phyloP scores from a whole-genome alignment of 805 yeast genomes.

The Candida yuanshanica region DNA sequence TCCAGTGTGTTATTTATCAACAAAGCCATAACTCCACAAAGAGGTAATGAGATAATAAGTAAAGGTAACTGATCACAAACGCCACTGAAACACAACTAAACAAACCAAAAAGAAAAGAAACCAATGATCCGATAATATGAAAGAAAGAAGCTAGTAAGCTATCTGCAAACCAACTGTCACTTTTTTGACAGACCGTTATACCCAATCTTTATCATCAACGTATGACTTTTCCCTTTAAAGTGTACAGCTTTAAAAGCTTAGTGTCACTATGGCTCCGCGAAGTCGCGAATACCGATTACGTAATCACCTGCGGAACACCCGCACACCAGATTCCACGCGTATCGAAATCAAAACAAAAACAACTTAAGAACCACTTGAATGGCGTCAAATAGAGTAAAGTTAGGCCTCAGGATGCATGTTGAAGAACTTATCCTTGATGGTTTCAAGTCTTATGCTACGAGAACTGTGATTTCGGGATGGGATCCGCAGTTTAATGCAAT shows the following conservation, averaged over 20 bases:
- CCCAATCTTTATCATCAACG: no score
- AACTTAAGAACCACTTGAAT: background rate
- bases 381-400: background rate
- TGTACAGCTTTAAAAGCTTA: no score
- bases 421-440: constrained; percentile 96
- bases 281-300: background rate
- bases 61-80: background rate
- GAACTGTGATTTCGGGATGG: constrained; percentile 95
- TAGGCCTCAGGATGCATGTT: constrained; percentile 35
- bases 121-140: no score
- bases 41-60: background rate
- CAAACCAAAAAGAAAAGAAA: no score
- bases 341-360: constrained; percentile 8
- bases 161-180: no score
- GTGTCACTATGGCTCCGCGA: no score
- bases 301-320: constrained; percentile 1
- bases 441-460: constrained; percentile 93
- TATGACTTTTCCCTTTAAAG: no score
- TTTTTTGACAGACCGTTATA: no score
- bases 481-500: constrained; percentile 96
- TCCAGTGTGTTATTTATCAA: constrained; percentile 1
- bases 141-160: no score
- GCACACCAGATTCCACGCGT: constrained; percentile 6
- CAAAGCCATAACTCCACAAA: background rate
- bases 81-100: background rate